These are phyloP conservation scores for Amphicarpaea edgeworthii DNA, from an alignment of 306 rosid species.

Conservation along the genomic window DNA sequence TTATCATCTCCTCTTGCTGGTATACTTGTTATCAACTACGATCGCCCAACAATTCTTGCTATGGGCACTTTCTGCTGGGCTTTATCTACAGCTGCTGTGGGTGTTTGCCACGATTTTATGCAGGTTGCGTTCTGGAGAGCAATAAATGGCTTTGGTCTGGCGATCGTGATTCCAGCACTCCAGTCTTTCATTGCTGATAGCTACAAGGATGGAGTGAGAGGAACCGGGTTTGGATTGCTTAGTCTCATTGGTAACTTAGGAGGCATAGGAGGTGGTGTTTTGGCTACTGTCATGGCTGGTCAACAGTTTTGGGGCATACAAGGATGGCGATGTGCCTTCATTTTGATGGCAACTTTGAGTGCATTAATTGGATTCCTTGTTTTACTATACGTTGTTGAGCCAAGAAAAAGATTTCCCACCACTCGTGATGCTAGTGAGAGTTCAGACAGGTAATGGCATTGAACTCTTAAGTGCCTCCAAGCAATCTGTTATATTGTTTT, in stretches of 20 bases:
- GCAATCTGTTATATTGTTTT: slow-evolving; percentile 35
- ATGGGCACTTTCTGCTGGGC: slow-evolving; percentile 96
- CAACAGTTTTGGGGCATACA: slow-evolving; percentile 70
- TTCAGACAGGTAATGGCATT: slow-evolving; percentile 61
- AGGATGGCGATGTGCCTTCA: slow-evolving; percentile 93
- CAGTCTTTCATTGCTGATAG: slow-evolving; percentile 97
- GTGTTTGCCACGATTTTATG: slow-evolving; percentile 61
- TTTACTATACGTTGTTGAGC: slow-evolving; percentile 77
- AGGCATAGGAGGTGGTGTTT: slow-evolving; percentile 95
- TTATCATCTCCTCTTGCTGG: slow-evolving; percentile 93
- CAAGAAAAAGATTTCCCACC: slow-evolving; percentile 51
- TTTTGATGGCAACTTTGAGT: slow-evolving; percentile 84
- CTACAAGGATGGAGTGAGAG: slow-evolving; percentile 79
- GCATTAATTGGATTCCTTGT: slow-evolving; percentile 83
- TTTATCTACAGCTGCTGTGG: slow-evolving; percentile 94
- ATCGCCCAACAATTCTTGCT: slow-evolving; percentile 88
- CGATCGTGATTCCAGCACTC: slow-evolving; percentile 96
- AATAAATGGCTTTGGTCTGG: slow-evolving; percentile 90
- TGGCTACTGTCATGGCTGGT: slow-evolving; percentile 97
- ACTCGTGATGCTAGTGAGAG: slow-evolving; percentile 43
- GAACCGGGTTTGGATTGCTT: slow-evolving; percentile 87
- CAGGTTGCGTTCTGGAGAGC: slow-evolving; percentile 96
- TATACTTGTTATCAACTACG: slow-evolving; percentile 73
- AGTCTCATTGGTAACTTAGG: slow-evolving; percentile 79
- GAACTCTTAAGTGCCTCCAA: slow-evolving; percentile 14